phyloP scores from a whole-genome alignment of 164 flowering plant species.

The Berberis thunbergii region DNA sequence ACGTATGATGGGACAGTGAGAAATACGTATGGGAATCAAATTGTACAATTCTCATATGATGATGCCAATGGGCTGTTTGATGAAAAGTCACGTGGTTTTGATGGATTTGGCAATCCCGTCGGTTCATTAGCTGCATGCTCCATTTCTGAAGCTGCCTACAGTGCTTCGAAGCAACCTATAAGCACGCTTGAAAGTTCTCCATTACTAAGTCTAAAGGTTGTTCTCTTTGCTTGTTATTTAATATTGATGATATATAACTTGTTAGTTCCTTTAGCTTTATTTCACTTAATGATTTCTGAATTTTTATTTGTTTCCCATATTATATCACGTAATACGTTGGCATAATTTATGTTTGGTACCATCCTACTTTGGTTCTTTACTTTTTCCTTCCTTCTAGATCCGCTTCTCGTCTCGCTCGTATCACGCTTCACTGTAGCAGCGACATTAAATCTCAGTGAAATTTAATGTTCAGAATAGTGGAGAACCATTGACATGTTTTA shows the following conservation, averaged over 20 bases:
- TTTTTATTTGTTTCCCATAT: too few relatives aligned
- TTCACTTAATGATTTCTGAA: too few relatives aligned
- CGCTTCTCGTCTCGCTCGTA: too few relatives aligned
- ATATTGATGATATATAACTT: not conserved
- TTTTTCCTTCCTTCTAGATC: too few relatives aligned
- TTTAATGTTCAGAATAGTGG: too few relatives aligned
- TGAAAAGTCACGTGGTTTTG: slow-evolving; percentile 2
- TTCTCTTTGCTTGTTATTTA: not conserved
- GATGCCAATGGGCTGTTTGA: not conserved
- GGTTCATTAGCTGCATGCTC: slow-evolving; percentile 85
- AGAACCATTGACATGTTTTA: too few relatives aligned
- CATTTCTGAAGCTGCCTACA: slow-evolving; percentile 85
- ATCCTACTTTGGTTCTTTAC: too few relatives aligned
- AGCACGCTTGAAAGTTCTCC: slow-evolving; percentile 67
- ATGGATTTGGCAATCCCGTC: slow-evolving; percentile 63
- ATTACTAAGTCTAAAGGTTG: slow-evolving; percentile 67
- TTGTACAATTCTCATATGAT: slow-evolving; percentile 65
- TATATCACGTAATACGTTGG: too few relatives aligned
- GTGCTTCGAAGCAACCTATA: slow-evolving; percentile 87
- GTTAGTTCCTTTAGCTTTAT: too few relatives aligned
- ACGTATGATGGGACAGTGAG: slow-evolving; percentile 96
- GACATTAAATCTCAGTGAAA: too few relatives aligned
- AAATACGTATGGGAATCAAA: slow-evolving; percentile 70
- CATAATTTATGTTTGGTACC: too few relatives aligned
- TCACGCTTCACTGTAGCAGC: too few relatives aligned